Evolutionary conservation across 73 alveolate species (phyloP).

Genomic region (Breviolum minutum): DNA sequence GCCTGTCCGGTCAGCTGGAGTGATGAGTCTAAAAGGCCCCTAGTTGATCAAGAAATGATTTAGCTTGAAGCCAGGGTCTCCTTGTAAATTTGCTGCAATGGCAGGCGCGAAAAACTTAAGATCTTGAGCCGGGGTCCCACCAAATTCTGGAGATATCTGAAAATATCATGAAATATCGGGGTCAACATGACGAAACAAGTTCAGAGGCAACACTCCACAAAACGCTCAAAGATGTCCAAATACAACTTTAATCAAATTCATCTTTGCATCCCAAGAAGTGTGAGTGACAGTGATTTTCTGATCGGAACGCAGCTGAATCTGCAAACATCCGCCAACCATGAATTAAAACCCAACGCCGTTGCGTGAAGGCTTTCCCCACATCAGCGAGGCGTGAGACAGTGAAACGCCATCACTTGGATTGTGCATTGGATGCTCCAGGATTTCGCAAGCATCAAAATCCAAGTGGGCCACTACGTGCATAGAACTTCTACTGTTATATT

Average conservation of each 20-base stretch:
- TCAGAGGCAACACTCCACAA: too few species aligned
- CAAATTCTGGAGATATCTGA: too few species aligned
- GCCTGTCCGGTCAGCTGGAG: background rate
- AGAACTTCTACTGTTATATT: too few species aligned
- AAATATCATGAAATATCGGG: too few species aligned
- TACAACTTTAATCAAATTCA: too few species aligned
- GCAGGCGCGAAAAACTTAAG: background rate
- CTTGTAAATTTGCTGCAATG: background rate
- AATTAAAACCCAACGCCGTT: conserved; percentile 17
- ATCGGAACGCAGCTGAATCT: background rate
- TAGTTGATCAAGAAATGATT: too few species aligned
- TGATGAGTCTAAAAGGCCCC: too few species aligned
- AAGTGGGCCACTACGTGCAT: background rate
- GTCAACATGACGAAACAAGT: too few species aligned
- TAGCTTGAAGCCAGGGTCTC: background rate
- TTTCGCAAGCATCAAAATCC: conserved; percentile 35
- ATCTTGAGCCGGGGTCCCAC: background rate
- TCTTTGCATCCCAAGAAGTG: too few species aligned
- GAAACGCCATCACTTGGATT: background rate
- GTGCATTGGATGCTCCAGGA: background rate
- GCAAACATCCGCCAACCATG: conserved; percentile 9
- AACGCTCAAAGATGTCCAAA: too few species aligned
- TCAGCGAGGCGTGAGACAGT: background rate
- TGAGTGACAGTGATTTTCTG: background rate
- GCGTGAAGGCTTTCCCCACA: conserved; percentile 1